phyloP scores from a whole-genome alignment of 2,329 filamentous ascomycete species.

The Stagonosporopsis tanaceti region DNA sequence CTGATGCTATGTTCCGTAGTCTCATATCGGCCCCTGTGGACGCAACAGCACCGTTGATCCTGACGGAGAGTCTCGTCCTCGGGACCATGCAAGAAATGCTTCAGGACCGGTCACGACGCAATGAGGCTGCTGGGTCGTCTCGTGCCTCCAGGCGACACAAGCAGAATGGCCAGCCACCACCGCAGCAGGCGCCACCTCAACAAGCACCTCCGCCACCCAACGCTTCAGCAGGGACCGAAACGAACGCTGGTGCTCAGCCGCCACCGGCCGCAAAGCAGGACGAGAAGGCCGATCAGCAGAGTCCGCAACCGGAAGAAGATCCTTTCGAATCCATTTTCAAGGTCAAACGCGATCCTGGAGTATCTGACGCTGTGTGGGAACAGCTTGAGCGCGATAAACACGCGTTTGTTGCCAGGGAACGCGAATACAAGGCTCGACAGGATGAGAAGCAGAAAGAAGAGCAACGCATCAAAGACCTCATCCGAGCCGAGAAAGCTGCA shows the following conservation, averaged over 20 bases:
- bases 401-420: constrained; percentile 42
- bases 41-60: constrained; percentile 24
- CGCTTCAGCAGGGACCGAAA: neutral
- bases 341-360: constrained; percentile 61
- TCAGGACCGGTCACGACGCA: constrained; percentile 40
- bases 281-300: constrained; percentile 1
- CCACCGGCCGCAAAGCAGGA: constrained; percentile 9
- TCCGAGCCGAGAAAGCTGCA: constrained; percentile 40
- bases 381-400: constrained; percentile 63
- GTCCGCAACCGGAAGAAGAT: constrained; percentile 11
- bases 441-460: constrained; percentile 33
- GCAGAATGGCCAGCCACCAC: constrained; percentile 1
- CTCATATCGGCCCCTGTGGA: constrained; percentile 34
- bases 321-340: constrained; percentile 25
- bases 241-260: neutral
- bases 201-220: neutral
- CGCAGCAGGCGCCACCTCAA: neutral
- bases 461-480: constrained; percentile 32
- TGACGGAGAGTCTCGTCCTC: constrained; percentile 38
- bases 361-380: constrained; percentile 68
- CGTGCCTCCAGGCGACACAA: constrained; percentile 7
- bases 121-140: constrained; percentile 17
- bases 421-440: constrained; percentile 49
- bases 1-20: constrained; percentile 58
- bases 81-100: constrained; percentile 43